Percentiles rank a stretch among this genome's conserved stretches.
Evolutionary conservation across 441 rosid genomes (phyloP).

Genomic region (Syzygium syzygioides): DNA sequence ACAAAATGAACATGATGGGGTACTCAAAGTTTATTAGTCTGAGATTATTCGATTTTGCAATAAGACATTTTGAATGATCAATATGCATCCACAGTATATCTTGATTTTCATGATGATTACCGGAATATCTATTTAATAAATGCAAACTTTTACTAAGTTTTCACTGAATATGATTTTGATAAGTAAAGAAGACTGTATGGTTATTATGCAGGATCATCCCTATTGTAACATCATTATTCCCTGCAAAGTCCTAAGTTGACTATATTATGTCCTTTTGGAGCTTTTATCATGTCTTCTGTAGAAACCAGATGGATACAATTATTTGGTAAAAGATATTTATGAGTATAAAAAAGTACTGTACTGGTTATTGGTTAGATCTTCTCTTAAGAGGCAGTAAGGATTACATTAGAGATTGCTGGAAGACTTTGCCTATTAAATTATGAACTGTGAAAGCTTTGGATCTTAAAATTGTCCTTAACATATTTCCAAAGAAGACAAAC

Average conservation of each 20-base stretch:
- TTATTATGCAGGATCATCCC: background rate
- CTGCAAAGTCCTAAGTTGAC: background rate
- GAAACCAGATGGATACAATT: background rate
- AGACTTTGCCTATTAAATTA: background rate
- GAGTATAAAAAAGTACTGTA: background rate
- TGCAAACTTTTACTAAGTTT: background rate
- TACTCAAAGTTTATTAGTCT: background rate
- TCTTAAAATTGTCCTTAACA: background rate
- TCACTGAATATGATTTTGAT: background rate
- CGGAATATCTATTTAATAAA: background rate
- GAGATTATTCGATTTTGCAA: background rate
- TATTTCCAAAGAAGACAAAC: background rate
- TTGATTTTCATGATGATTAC: background rate
- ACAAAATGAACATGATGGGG: background rate
- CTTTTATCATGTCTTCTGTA: background rate
- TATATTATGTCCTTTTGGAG: background rate
- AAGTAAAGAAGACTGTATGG: background rate
- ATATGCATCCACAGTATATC: background rate
- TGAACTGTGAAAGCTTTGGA: background rate
- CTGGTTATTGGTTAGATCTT: background rate
- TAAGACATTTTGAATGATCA: background rate
- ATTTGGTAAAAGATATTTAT: background rate
- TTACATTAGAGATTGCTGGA: background rate
- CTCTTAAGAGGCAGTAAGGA: background rate
- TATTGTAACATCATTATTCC: background rate